Base-by-base conservation (phyloP, 2,329 filamentous ascomycete genomes). In the Verticillium albo-atrum region DNA sequence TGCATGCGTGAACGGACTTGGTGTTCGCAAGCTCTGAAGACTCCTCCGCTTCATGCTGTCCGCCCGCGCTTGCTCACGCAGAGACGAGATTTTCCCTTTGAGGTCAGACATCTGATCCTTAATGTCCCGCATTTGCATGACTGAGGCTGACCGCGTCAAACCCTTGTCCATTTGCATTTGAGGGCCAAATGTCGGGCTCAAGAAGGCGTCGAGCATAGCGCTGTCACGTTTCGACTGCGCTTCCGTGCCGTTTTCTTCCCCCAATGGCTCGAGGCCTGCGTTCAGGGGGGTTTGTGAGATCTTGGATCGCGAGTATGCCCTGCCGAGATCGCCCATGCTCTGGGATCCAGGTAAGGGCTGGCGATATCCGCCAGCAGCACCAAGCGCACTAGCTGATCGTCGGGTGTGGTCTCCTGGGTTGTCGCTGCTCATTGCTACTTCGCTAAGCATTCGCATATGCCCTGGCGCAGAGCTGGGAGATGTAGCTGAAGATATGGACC, bases 81-180 rank as follows among this genome's bases (percentile, higher is more conserved):
- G 74, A 17, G 81, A 89, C 1, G 91, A 93, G 35, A 97, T 92
- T 68, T 92, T 91, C 61, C 90, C 91, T 69, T 92, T 93, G 54
- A 97, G 79, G 57, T 90, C 91, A 59, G 89, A 87, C 84, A 97
- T 91, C 71, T 96, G 92, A 64, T 92, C 89, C 61, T 91, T 91
- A 51, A 97, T 78, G 56, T 84, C 83, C 9, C 88, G 86, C 68
- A 91, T 86, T 68, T 90, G 88, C 15, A 88, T 82, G n/a, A 86
- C 86, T 1, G 91, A 94, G 15, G 86, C 81, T 3, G 90, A 88
- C 20, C 90, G 82, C 27, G 83, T 83, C 9, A 89, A 73, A 1
- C 79, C 80, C 51, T 78, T 75, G 10, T 79, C 77, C n/a, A 69
- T 67, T 35, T 79, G 77, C n/a, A 69, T 67, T 34, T 68, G 75